Evolutionary conservation across 495 filamentous ascomycete genomes (phyloP).

Genomic region (Talaromyces proteolyticus): DNA sequence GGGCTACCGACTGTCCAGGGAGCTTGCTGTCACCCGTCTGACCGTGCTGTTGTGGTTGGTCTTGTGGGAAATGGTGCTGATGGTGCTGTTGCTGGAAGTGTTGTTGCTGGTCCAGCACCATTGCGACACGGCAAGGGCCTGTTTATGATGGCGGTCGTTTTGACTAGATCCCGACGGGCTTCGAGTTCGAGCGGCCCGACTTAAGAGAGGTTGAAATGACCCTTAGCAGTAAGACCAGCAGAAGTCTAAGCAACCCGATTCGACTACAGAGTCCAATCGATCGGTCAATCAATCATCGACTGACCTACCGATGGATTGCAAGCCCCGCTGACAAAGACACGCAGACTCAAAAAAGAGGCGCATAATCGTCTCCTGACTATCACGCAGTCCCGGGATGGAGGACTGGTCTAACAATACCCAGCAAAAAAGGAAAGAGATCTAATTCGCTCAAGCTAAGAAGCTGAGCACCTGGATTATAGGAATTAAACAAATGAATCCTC

Average conservation of each 20-base stretch:
- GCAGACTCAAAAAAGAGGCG: background rate
- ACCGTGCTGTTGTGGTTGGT: background rate
- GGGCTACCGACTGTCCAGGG: slow-evolving; percentile 13
- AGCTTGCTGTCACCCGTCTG: background rate
- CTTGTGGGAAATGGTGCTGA: background rate
- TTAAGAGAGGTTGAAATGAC: background rate
- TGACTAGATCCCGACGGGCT: background rate
- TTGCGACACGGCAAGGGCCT: slow-evolving; percentile 14
- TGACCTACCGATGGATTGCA: background rate
- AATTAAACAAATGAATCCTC: background rate
- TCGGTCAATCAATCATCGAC: background rate
- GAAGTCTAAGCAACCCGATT: background rate
- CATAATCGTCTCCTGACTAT: background rate
- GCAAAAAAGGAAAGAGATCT: background rate
- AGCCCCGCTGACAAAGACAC: background rate
- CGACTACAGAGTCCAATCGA: background rate
- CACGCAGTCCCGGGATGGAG: background rate
- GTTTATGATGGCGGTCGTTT: background rate
- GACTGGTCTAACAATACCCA: too few species aligned
- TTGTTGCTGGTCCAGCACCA: slow-evolving; percentile 12
- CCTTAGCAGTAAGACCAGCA: background rate
- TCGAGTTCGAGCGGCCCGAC: background rate
- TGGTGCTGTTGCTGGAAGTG: slow-evolving; percentile 6
- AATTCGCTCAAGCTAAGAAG: background rate
- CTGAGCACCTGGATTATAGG: background rate